Conservation (phyloP, 2,329 filamentous ascomycete species). For the Aspergillus latus region DNA sequence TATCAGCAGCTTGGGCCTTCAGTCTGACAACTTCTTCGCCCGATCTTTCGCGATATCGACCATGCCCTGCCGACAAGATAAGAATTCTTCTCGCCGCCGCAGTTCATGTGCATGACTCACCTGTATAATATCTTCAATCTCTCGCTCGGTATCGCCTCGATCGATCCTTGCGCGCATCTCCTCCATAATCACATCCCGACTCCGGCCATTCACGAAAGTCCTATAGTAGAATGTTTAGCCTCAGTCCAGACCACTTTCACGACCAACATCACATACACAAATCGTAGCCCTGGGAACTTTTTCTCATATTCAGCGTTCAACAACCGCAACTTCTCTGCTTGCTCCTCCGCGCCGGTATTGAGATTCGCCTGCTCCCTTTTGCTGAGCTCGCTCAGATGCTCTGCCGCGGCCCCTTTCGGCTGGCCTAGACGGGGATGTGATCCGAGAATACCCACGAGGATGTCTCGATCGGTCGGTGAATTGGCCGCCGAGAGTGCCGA, state of each 20-base stretch:
- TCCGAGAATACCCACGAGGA: conserved; percentile 70
- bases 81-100: background rate
- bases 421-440: conserved; percentile 83
- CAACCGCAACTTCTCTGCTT: conserved; percentile 52
- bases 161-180: conserved; percentile 77
- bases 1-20: background rate
- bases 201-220: conserved; percentile 84
- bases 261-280: conserved; percentile 47
- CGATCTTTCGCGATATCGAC: conserved; percentile 85
- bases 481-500: conserved; percentile 56
- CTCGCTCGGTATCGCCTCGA: conserved; percentile 62
- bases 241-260: background rate
- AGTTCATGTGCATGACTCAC: conserved; percentile 47
- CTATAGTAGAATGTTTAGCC: conserved; percentile 35
- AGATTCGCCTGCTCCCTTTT: conserved; percentile 79
- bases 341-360: conserved; percentile 53
- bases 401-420: conserved; percentile 49
- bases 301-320: conserved; percentile 78
- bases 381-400: conserved; percentile 69
- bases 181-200: conserved; percentile 71
- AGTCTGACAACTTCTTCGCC: conserved; percentile 59
- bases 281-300: conserved; percentile 77
- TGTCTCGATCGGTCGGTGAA: conserved; percentile 52
- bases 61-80: conserved; percentile 66
- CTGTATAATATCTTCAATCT: conserved; percentile 72